phyloP scores from a whole-genome alignment of 2,329 filamentous ascomycete genomes.

The Chaetomiaceae sp. region DNA sequence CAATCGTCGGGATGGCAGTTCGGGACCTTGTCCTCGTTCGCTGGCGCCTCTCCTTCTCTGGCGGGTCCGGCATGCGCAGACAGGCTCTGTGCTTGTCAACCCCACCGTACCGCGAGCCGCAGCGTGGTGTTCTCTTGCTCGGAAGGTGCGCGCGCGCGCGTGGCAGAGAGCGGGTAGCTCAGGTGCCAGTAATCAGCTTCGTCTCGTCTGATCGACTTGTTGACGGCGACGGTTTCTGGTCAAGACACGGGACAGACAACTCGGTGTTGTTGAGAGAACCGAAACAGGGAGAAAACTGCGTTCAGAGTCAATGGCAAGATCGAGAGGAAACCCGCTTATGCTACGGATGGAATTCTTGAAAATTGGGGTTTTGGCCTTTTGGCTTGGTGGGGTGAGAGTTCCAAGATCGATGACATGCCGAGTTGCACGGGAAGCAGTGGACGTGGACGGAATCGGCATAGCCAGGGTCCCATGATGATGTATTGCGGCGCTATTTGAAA shows the following conservation, averaged over 20 bases:
- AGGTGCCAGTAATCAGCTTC: not conserved
- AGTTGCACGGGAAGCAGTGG: constrained; percentile 18
- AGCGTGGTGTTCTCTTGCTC: not conserved
- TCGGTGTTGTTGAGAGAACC: not conserved
- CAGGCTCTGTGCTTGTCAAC: too few species aligned
- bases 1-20: not conserved
- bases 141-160: not conserved
- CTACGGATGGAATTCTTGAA: constrained; percentile 27
- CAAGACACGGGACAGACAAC: not conserved
- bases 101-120: too few species aligned
- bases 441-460: constrained; percentile 24
- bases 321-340: constrained; percentile 19
- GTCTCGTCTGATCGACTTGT: not conserved
- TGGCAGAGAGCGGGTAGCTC: not conserved
- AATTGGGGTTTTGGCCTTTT: constrained; percentile 10
- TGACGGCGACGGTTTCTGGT: not conserved
- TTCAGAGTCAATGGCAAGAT: constrained; percentile 25
- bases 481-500: constrained; percentile 15
- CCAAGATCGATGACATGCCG: constrained; percentile 29
- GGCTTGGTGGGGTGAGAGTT: constrained; percentile 22
- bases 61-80: too few species aligned
- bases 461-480: constrained; percentile 13
- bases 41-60: not conserved
- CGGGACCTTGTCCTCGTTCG: not conserved
- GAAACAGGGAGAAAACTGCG: not conserved